Base-by-base conservation (phyloP, 2,329 filamentous ascomycete species). In the Diplodia sapinea region DNA sequence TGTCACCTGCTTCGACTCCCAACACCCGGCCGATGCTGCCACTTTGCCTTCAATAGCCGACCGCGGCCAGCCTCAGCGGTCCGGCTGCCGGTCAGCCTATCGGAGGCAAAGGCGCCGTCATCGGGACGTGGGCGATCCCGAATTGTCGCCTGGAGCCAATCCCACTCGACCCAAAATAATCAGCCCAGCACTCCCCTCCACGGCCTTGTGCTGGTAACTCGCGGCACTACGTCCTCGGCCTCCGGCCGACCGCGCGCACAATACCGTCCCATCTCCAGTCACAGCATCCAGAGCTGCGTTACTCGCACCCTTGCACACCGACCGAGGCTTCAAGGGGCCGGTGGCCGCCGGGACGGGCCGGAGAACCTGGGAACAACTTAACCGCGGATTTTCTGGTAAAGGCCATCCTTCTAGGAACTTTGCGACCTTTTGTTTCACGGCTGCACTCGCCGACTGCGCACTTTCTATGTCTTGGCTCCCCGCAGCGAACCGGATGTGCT, bases 121-220 rank as follows among this genome's bases (percentile, higher is more conserved):
- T 61, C 57, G 57, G 40, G 31, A 40, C 36, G n/a, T 29, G 8
- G 40, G 15, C 57, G 57, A 61, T 61, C 57, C 57, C 40, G 57
- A 38, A 33, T 33, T 31, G 47, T 26, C 57, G 40, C 36, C 13
- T 43, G 40, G 26, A 31, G 40, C 57, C 54, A 38, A 57, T 40
- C 54, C 36, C 26, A 5, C 33, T 23, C 11, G 54, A 6, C 54
- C 13, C 33, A 31, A 57, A 57, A 57, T 57, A 40, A 57, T 38
- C 54, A 57, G n/a, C 17, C 17, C 17, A 47, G 23, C 23, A 47
- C 11, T 11, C 31, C 31, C 31, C 31, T 33, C 31, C 31, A 7
- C 8, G 31, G 6, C 31, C 31, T 7, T 6, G 6, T 6, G 31
- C 6, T 7, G 31, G 31, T 1, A 20, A 8, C 17, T 17, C 15